Conservation (phyloP, 2,329 filamentous ascomycete species). For the Colletotrichum phormii region DNA sequence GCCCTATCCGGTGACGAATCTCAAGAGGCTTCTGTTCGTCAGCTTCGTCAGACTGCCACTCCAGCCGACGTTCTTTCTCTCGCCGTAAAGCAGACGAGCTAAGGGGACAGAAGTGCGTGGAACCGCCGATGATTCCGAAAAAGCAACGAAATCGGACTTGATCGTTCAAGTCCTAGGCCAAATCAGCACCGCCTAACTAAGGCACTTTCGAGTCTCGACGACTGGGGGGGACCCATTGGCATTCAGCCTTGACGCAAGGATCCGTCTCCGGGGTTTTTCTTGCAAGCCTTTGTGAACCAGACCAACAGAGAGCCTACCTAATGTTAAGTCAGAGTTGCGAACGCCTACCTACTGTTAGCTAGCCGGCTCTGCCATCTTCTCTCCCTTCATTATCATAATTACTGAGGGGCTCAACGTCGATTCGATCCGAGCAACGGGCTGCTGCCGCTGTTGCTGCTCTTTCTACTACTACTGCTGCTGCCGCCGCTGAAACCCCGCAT, state of each 20-base stretch:
- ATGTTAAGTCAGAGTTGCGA: neutral
- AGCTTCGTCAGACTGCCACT: neutral
- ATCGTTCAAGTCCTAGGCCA: neutral
- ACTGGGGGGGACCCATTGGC: neutral
- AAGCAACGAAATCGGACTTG: conserved; percentile 26
- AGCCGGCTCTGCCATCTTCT: neutral
- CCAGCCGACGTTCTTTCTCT: neutral
- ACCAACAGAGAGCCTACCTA: neutral
- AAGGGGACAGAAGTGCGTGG: neutral
- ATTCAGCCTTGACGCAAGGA: neutral
- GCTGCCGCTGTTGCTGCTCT: neutral
- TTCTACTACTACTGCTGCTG: neutral
- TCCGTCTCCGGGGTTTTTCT: neutral
- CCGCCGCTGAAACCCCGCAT: conserved; percentile 27
- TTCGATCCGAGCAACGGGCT: conserved; percentile 12
- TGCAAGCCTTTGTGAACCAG: neutral
- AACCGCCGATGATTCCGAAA: conserved; percentile 28
- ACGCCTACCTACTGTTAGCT: neutral
- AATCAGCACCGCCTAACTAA: neutral
- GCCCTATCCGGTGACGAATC: conserved; percentile 6
- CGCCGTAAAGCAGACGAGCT: neutral
- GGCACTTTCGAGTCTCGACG: too few species aligned
- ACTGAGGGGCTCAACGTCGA: neutral
- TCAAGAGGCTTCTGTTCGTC: conserved; percentile 1
- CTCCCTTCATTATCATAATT: neutral